Evolutionary conservation across 2,329 filamentous ascomycete genomes (phyloP).

Genomic region (Sclerotinia borealis): DNA sequence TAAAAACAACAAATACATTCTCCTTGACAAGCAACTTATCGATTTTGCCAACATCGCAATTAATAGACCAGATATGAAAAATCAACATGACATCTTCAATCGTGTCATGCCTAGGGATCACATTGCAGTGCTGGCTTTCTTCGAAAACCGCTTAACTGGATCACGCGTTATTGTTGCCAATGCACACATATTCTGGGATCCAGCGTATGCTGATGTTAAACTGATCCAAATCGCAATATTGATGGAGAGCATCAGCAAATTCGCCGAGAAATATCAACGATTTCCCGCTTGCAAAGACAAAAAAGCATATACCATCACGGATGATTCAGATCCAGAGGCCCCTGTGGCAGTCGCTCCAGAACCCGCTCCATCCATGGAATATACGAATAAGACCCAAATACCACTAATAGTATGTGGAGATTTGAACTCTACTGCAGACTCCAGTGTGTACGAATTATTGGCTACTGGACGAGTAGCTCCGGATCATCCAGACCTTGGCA

Average conservation of each 20-base stretch:
- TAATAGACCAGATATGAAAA: conserved; percentile 93
- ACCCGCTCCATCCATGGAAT: conserved; percentile 78
- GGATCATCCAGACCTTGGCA: conserved; percentile 72
- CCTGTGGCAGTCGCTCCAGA: conserved; percentile 52
- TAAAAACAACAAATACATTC: conserved; percentile 88
- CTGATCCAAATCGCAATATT: conserved; percentile 91
- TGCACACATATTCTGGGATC: conserved; percentile 93
- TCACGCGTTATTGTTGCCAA: conserved; percentile 88
- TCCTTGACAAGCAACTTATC: conserved; percentile 90
- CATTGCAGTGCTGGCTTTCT: conserved; percentile 84
- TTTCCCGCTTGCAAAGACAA: conserved; percentile 80
- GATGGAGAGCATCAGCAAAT: conserved; percentile 83
- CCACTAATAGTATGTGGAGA: conserved; percentile 90
- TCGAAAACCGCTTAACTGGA: conserved; percentile 89
- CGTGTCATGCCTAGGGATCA: conserved; percentile 98
- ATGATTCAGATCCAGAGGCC: conserved; percentile 41
- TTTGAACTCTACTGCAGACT: conserved; percentile 85
- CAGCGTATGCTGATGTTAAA: conserved; percentile 86
- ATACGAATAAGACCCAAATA: conserved; percentile 78
- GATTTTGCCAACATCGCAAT: conserved; percentile 91
- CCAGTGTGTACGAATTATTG: conserved; percentile 86
- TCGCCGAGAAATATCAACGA: conserved; percentile 78
- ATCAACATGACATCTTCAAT: conserved; percentile 96
- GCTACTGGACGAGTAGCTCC: conserved; percentile 71
- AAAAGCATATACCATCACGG: conserved; percentile 33